Evolutionary conservation across 148 eudicot species (phyloP), one percentile per base, ranked within the genome.

Genomic region (Vaccinium darrowii): DNA sequence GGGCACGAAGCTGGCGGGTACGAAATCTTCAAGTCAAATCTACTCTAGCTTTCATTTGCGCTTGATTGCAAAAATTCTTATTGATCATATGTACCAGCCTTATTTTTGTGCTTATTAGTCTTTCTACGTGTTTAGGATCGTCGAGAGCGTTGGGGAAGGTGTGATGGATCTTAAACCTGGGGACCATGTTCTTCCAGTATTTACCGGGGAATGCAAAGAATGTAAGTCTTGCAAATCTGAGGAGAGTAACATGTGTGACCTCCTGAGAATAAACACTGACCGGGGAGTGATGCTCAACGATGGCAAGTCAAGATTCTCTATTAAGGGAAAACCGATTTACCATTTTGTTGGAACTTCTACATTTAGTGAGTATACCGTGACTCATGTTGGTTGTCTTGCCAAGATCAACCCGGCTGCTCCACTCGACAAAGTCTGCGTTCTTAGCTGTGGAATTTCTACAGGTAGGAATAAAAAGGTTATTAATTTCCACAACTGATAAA

Each of bases 1-100:
- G 92, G 92, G 33, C 92, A 90, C 50, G 92, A 90, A 79, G 89
- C 92, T 25, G 91, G 90, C 56, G 90, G 91, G 92, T 87, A 90
- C 21, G 74, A 2, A 54, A 60, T 60, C 65, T 60, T 60, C 47
- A 21, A 56, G 9, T 60, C 25, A 7, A 60, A 60, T 60, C 23
- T 60, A 60, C 4, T 18, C 18, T n/a, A 60, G 65, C 65, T 60
- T 60, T 60, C 23, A 7, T 58, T 16, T 5, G 1, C 36, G 36
- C 19, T 58, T 3, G 3, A 58, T 5, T 58, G 63, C 9, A 18
- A 60, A 8, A 3, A 7, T 19, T 60, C 8, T 60, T 60, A 60
- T 7, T 21, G 23, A 19, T 60, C 25, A 60, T 60, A 2, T 21
- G 2, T 60, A 60, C 0, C 65, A 43, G 47, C 47, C 18, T 19